Conservation (phyloP, 2,329 filamentous ascomycete species). For the Dendryphion nanum region DNA sequence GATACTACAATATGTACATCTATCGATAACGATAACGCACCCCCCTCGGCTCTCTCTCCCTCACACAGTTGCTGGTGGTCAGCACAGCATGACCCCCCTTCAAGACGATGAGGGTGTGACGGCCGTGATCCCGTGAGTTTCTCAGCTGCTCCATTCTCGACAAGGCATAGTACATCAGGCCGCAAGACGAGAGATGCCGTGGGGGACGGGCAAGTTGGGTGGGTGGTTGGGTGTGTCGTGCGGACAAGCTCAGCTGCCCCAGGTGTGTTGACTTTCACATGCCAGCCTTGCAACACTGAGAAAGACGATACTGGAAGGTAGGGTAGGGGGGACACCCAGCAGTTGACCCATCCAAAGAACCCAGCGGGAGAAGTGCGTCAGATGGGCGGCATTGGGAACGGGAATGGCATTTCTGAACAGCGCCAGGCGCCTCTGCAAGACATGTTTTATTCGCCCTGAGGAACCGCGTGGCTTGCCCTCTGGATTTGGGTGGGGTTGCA, state of each 20-base stretch:
- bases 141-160: slow-evolving; percentile 18
- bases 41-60: too few relatives aligned
- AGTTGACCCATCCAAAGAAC: too few relatives aligned
- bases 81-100: slow-evolving; percentile 12
- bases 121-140: slow-evolving; percentile 23
- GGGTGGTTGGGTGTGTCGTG: too few relatives aligned
- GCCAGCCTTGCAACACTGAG: slow-evolving; percentile 8
- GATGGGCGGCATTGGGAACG: slow-evolving; percentile 6
- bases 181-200: slow-evolving; percentile 2
- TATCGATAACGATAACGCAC: too few relatives aligned
- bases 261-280: too few relatives aligned
- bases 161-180: slow-evolving; percentile 6
- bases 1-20: too few relatives aligned
- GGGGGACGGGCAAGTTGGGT: too few relatives aligned
- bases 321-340: neutral
- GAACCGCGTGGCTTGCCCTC: slow-evolving; percentile 23
- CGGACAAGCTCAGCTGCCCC: too few relatives aligned
- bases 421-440: slow-evolving; percentile 23
- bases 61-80: too few relatives aligned
- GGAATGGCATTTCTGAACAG: neutral
- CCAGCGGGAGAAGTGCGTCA: slow-evolving; percentile 13
- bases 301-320: neutral
- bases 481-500: neutral
- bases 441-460: slow-evolving; percentile 28
- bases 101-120: slow-evolving; percentile 25